Conservation (phyloP, 805 yeast genomes). For the Starmerella vaccinii region DNA sequence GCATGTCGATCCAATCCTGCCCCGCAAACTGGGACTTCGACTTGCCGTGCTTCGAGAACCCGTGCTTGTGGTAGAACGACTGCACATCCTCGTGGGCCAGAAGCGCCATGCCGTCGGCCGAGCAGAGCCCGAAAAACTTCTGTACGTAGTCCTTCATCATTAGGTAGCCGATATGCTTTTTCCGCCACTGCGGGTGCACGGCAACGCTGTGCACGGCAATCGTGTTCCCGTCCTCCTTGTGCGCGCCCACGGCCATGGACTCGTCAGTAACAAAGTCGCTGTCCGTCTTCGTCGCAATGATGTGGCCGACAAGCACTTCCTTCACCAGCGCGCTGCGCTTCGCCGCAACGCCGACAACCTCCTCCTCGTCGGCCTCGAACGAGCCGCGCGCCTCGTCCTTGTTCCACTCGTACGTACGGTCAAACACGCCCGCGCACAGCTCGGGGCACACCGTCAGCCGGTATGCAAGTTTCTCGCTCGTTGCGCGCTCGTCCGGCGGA, state of each 20-base stretch:
- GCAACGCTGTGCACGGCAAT: conserved; percentile 79
- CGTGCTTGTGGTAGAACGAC: conserved; percentile 72
- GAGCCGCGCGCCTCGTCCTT: conserved; percentile 8
- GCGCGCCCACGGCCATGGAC: conserved; percentile 39
- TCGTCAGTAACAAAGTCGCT: conserved; percentile 14
- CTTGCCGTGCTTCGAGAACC: conserved; percentile 61
- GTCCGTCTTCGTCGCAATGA: conserved; percentile 23
- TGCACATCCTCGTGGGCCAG: conserved; percentile 60
- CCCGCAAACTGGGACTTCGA: conserved; percentile 52
- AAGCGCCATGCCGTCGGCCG: conserved; percentile 66
- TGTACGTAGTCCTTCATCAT: conserved; percentile 83
- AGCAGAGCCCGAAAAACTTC: conserved; percentile 74
- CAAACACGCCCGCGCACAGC: conserved; percentile 75
- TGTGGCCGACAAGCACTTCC: conserved; percentile 41
- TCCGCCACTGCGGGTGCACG: conserved; percentile 66
- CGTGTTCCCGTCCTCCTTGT: conserved; percentile 59
- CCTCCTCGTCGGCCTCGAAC: conserved; percentile 23
- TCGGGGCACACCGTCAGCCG: conserved; percentile 80
- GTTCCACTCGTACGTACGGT: conserved; percentile 30
- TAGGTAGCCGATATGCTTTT: conserved; percentile 71
- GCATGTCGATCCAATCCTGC: conserved; percentile 40
- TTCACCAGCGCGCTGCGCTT: conserved; percentile 47
- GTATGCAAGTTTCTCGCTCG: conserved; percentile 53
- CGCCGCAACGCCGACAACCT: conserved; percentile 47
- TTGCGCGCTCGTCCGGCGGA: conserved; percentile 57